Evolutionary conservation across 1,284 basidiomycete genomes (phyloP).

Genomic region (Gomphus bonarii): DNA sequence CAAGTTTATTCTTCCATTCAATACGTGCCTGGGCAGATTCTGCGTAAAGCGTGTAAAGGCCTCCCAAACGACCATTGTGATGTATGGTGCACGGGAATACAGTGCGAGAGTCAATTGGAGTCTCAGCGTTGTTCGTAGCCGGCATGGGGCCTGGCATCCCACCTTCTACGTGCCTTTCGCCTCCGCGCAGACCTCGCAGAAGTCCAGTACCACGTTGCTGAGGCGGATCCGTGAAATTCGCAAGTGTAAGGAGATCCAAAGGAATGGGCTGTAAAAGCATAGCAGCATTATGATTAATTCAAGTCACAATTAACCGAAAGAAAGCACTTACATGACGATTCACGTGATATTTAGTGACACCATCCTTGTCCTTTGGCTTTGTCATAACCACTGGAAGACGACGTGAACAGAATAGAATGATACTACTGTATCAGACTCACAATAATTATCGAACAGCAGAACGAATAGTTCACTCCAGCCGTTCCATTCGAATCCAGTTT

Average conservation of each 20-base stretch:
- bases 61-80: constrained; percentile 75
- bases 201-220: constrained; percentile 55
- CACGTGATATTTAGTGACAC: constrained; percentile 66
- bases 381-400: constrained; percentile 69
- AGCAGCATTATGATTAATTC: neutral
- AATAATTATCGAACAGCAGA: constrained; percentile 87
- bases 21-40: constrained; percentile 64
- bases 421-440: constrained; percentile 35
- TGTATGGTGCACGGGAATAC: constrained; percentile 81
- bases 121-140: constrained; percentile 32
- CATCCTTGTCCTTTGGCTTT: constrained; percentile 68
- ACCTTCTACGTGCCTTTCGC: constrained; percentile 26
- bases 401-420: constrained; percentile 5
- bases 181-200: constrained; percentile 41
- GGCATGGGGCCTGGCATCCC: constrained; percentile 19
- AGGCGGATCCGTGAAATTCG: constrained; percentile 70
- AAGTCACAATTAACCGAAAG: neutral
- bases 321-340: constrained; percentile 58
- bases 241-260: constrained; percentile 72
- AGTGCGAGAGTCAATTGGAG: constrained; percentile 49
- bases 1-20: constrained; percentile 86
- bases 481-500: constrained; percentile 70
- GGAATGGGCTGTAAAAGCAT: constrained; percentile 71
- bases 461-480: constrained; percentile 83
- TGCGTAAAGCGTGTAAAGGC: constrained; percentile 77